These are phyloP conservation scores for Erythrobasidium hasegawianum DNA, from an alignment of 1,284 basidiomycete genomes.

Conservation along the genomic window DNA sequence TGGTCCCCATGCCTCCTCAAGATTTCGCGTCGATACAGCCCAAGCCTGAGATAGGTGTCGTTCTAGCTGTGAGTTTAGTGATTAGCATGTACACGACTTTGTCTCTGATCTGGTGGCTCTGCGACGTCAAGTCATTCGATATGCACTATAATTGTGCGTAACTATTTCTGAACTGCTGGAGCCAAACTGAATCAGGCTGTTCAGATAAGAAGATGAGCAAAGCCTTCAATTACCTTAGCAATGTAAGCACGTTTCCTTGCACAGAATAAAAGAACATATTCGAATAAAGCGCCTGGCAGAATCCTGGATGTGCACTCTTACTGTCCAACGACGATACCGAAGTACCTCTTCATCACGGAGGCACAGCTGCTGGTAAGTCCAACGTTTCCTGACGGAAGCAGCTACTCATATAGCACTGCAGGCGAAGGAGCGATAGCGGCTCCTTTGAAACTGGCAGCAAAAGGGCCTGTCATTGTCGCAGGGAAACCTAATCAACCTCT, in stretches of 20 bases:
- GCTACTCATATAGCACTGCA: too few species aligned
- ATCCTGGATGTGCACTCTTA: conserved; percentile 15
- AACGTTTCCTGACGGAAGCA: background rate
- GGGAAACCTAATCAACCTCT: conserved; percentile 90
- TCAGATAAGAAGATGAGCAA: conserved; percentile 80
- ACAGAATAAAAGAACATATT: conserved; percentile 3
- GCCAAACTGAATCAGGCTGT: conserved; percentile 40
- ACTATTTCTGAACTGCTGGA: background rate
- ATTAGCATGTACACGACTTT: background rate
- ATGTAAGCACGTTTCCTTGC: conserved; percentile 56
- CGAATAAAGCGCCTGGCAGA: conserved; percentile 15
- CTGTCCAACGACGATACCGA: conserved; percentile 31
- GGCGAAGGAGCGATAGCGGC: conserved; percentile 74
- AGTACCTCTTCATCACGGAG: conserved; percentile 32
- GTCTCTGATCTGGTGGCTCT: too few species aligned
- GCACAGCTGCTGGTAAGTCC: conserved; percentile 31
- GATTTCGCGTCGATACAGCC: conserved; percentile 63
- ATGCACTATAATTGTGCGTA: conserved; percentile 44
- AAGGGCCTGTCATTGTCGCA: conserved; percentile 61
- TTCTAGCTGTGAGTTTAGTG: conserved; percentile 57
- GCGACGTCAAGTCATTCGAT: conserved; percentile 44
- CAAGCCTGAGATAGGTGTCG: conserved; percentile 81
- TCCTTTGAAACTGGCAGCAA: conserved; percentile 71
- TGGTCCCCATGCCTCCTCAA: conserved; percentile 66
- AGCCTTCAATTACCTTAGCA: conserved; percentile 78